phyloP scores from a whole-genome alignment of 352 stramenopile genomes.

The Pilasporangium apinafurcum region DNA sequence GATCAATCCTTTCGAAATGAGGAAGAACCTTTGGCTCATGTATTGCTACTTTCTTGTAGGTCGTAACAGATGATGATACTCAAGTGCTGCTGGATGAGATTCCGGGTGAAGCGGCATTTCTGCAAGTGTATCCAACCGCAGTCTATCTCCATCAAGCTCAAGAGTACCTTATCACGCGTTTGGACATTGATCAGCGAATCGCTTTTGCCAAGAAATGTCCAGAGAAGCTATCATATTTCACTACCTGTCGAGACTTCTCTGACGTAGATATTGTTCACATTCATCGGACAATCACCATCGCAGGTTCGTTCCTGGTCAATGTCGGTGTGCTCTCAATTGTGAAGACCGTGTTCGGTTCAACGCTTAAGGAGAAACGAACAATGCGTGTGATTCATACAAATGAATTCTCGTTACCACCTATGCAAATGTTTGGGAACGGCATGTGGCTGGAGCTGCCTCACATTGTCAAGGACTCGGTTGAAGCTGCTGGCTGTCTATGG shows the following conservation, averaged over 20 bases:
- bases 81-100: constrained; percentile 80
- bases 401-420: constrained; percentile 92
- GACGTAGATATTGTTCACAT: constrained; percentile 83
- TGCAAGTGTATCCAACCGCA: constrained; percentile 87
- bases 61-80: constrained; percentile 48
- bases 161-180: constrained; percentile 86
- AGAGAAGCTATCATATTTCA: constrained; percentile 84
- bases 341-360: constrained; percentile 81
- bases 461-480: constrained; percentile 28
- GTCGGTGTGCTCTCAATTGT: constrained; percentile 73
- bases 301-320: constrained; percentile 23
- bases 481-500: constrained; percentile 25
- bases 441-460: constrained; percentile 93
- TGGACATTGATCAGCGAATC: constrained; percentile 68
- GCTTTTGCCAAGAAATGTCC: constrained; percentile 62
- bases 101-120: constrained; percentile 83
- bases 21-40: neutral
- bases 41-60: constrained; percentile 6
- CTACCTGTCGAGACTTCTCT: constrained; percentile 78
- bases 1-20: neutral
- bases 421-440: constrained; percentile 93
- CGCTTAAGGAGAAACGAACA: constrained; percentile 76
- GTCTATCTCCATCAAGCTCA: constrained; percentile 90
- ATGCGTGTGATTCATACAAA: constrained; percentile 73
- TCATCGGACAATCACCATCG: constrained; percentile 5